Base-by-base conservation (phyloP, 2,329 filamentous ascomycete genomes). In the Fusarium albidum region DNA sequence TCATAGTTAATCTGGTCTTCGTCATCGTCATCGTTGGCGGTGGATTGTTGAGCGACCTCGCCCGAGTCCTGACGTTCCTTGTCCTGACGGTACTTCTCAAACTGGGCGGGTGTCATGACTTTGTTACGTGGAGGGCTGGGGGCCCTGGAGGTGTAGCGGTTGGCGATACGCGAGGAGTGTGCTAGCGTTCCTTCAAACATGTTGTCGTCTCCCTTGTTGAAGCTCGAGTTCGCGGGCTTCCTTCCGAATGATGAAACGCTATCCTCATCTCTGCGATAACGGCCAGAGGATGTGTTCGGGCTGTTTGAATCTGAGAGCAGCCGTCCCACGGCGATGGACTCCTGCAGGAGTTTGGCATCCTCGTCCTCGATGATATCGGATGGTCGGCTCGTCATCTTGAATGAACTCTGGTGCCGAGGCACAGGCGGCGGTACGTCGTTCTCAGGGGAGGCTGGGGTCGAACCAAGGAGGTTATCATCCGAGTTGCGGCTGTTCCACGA, bases 71-170 rank as follows among this genome's bases (percentile, higher is more conserved):
- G 79, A n/a, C 85, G 80, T 61, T 87, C 87, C 67, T 91, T 88
- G 68, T 95, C 89, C 66, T 88, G 82, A 57, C 87, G 84, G 66
- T 93, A 94, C 60, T 83, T 83, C 70, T 96, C 92, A 63, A 96
- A 96, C 69, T 96, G 86, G 10, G 88, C 90, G 1, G 89, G 89
- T 2, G 92, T 96, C 91, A 96, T 96, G 57, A 95, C 89, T 72
- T 95, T 95, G 70, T 84, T 89, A 15, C 79, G 77, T 9, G 81
- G 73, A 3, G 77, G 71, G 46, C 69, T 77, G 8, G 70, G 67
- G 40, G 68, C 71, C 44, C 65, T 74, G 10, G 68, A 66, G 15
- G 61, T 58, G 42, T 70, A 71, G 52, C 75, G 76, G 31, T 75
- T 70, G 11, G 70, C 68, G 18, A 73, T 59, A 35, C 72, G 72